Percentiles rank a stretch among this genome's conserved stretches.
Conservation (phyloP, 768 basidiomycete genomes). For the Cystoderma amianthinum region DNA sequence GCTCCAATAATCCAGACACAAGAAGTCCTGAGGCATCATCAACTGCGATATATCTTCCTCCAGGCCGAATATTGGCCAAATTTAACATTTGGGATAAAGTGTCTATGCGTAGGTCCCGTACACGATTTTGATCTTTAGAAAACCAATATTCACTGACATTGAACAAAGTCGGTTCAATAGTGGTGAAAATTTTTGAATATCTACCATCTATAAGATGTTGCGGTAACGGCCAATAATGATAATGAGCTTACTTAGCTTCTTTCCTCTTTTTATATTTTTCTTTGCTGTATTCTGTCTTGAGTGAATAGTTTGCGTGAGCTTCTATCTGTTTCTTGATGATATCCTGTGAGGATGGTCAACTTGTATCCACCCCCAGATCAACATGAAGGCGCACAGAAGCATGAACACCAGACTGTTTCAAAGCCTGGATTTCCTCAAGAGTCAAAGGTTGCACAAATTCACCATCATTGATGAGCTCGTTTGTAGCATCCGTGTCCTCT, state of each 20-base stretch:
- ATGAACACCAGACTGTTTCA: conserved; percentile 79
- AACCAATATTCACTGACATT: conserved; percentile 91
- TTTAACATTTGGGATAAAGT: conserved; percentile 85
- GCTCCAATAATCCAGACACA: conserved; percentile 77
- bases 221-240: not conserved
- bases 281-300: conserved; percentile 98
- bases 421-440: conserved; percentile 71
- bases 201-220: conserved; percentile 30
- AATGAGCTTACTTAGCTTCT: conserved; percentile 77
- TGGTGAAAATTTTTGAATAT: conserved; percentile 81
- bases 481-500: conserved; percentile 98
- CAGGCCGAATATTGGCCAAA: conserved; percentile 77
- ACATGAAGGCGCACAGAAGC: conserved; percentile 50
- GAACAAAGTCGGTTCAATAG: conserved; percentile 80
- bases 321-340: conserved; percentile 95
- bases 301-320: conserved; percentile 81
- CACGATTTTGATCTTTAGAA: conserved; percentile 70
- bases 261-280: conserved; percentile 97
- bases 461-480: conserved; percentile 90
- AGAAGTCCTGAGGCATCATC: conserved; percentile 91
- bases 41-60: conserved; percentile 81
- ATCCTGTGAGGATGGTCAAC: conserved; percentile 45
- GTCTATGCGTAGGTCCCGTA: conserved; percentile 83
- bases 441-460: conserved; percentile 81
- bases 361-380: not conserved